Percentiles rank a stretch among this genome's conserved stretches.
phyloP scores from a whole-genome alignment of 2,329 filamentous ascomycete genomes.

The Epichloe coenophiala region DNA sequence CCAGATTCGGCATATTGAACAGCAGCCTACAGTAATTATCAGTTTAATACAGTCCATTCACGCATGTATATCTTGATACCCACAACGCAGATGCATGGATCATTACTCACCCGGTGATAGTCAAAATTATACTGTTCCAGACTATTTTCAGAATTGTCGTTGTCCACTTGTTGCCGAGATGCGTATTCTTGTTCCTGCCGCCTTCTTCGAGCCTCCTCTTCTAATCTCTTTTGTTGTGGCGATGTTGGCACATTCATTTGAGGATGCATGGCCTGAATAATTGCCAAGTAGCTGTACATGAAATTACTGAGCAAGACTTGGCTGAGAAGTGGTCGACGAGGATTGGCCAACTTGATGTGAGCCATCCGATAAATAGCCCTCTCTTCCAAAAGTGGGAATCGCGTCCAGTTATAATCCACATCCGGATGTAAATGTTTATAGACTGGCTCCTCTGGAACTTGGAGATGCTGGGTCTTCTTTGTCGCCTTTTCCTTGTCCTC shows the following conservation, averaged over 20 bases:
- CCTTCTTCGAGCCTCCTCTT: constrained; percentile 39
- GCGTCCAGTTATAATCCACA: constrained; percentile 89
- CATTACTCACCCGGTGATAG: constrained; percentile 34
- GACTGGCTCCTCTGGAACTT: constrained; percentile 65
- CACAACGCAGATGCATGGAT: not conserved
- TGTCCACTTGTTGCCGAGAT: constrained; percentile 31
- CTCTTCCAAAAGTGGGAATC: constrained; percentile 91
- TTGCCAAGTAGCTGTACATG: constrained; percentile 98
- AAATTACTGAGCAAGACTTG: constrained; percentile 97
- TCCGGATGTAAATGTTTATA: constrained; percentile 66
- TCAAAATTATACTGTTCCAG: constrained; percentile 40
- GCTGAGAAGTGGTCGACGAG: constrained; percentile 77
- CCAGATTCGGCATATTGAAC: constrained; percentile 33
- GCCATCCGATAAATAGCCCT: constrained; percentile 97
- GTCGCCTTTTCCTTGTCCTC: constrained; percentile 58
- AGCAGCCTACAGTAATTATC: constrained; percentile 20
- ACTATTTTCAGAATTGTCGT: constrained; percentile 32
- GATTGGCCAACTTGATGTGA: constrained; percentile 97
- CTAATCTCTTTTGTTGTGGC: constrained; percentile 53
- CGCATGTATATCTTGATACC: not conserved
- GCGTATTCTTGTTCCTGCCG: constrained; percentile 36
- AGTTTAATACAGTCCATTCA: constrained; percentile 5
- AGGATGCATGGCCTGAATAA: constrained; percentile 97
- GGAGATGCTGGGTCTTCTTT: constrained; percentile 63
- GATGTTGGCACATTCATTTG: constrained; percentile 84